Evolutionary conservation across 2,329 filamentous ascomycete genomes (phyloP).

Genomic region (Nectriaceae sp.): DNA sequence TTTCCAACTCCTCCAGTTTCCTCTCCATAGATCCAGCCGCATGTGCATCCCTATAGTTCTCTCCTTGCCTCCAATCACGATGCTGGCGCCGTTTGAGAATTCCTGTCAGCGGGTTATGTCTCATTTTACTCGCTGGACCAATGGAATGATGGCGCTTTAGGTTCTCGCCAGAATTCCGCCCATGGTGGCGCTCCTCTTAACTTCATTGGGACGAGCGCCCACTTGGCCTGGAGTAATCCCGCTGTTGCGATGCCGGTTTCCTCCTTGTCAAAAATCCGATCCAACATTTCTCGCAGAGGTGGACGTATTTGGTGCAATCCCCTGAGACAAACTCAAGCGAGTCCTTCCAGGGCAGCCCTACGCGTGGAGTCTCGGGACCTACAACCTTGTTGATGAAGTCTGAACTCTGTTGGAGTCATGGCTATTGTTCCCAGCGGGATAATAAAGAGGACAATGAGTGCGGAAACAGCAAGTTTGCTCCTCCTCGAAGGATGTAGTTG

Average conservation of each 20-base stretch:
- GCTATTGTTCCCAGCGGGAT: not conserved
- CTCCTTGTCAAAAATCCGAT: too few relatives aligned
- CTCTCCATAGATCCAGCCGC: too few relatives aligned
- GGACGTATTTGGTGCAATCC: not conserved
- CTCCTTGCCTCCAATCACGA: too few relatives aligned
- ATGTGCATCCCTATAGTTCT: too few relatives aligned
- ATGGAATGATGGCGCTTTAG: conserved; percentile 13
- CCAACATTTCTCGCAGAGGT: too few relatives aligned
- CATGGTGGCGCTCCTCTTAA: conserved; percentile 18
- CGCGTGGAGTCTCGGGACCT: not conserved
- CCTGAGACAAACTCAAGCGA: not conserved
- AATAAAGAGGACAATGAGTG: not conserved
- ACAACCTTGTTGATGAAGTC: too few relatives aligned
- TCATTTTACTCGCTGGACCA: conserved; percentile 21
- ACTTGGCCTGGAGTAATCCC: not conserved
- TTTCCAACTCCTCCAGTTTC: too few relatives aligned
- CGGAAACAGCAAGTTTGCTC: not conserved
- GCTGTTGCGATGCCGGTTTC: too few relatives aligned
- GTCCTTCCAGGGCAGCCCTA: not conserved
- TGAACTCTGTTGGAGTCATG: not conserved
- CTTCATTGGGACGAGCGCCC: conserved; percentile 13
- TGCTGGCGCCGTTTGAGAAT: conserved; percentile 7
- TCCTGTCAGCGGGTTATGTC: conserved; percentile 7
- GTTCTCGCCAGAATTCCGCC: conserved; percentile 6
- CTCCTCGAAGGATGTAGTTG: not conserved